Base-by-base conservation (phyloP, 2,329 filamentous ascomycete genomes). In the Phialophora verrucosa region DNA sequence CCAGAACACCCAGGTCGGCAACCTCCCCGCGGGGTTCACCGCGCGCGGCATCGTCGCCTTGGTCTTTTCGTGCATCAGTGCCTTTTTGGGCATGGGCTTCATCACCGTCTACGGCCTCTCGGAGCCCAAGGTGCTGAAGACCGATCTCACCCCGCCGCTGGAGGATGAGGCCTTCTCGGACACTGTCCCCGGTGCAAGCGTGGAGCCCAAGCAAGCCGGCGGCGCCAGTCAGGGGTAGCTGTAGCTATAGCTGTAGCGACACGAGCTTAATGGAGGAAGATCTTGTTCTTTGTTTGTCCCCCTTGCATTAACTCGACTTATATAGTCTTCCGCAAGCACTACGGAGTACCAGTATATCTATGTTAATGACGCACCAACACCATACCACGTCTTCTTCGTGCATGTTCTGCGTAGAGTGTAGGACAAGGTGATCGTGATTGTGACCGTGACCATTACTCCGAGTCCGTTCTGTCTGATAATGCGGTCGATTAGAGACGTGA, bases 31-130 rank as follows among this genome's bases (percentile, higher is more conserved):
- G 0, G 59, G 64, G 14, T 93, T 93, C 75, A 92, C 89, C 0
- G 77, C 87, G 0, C 83, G 84, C 42, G 92, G 91, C 6, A 90
- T 91, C 51, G 85, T 92, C 1, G 91, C 91, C 12, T 78, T 95
- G 70, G 88, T 89, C 1, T 92, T 94, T 74, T 92, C 89, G 75
- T 85, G 84, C 66, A 69, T 92, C 12, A 83, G 83, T 25, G 91
- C 90, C 3, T 85, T 84, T 65, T 83, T 83, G 32, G 81, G 82
- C 6, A 83, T 92, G 66, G 72, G 5, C 71, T 73, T 7, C 80
- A 78, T 76, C 59, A 69, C 42, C 64, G 59, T 51, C 68, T 69
- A 38, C 73, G 70, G 29, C 73, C 76, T 64, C 17, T 44, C 38
- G 38, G 38, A 44, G 38, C 38, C 38, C 3, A 44, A 44, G 38